Conservation (phyloP, 192 early-diverging fungal species). For the Coemansia erecta region DNA sequence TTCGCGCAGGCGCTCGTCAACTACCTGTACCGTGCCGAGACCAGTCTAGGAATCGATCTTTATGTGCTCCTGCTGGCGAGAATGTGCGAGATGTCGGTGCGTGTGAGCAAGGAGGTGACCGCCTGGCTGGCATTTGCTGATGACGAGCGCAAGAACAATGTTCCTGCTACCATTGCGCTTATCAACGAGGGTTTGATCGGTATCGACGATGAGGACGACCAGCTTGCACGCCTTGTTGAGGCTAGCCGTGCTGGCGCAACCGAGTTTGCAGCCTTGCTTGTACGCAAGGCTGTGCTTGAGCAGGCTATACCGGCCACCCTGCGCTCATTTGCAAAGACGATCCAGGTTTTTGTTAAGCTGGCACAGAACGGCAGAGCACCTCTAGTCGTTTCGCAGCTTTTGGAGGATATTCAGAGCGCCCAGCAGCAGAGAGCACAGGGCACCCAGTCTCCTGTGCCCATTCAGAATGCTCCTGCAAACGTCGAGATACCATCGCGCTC, state of each 20-base stretch:
- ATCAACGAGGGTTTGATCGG: constrained; percentile 77
- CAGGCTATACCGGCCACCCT: constrained; percentile 44
- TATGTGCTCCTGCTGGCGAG: constrained; percentile 81
- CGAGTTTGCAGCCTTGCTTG: constrained; percentile 75
- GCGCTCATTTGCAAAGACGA: constrained; percentile 65
- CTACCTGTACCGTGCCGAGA: constrained; percentile 77
- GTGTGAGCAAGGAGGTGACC: constrained; percentile 79
- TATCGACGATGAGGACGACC: constrained; percentile 80
- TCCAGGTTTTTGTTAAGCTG: constrained; percentile 72
- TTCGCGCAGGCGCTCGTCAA: constrained; percentile 89
- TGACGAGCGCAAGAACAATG: constrained; percentile 93
- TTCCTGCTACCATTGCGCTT: constrained; percentile 77
- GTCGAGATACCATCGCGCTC: neutral
- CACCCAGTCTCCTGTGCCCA: neutral
- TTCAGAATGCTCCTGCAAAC: neutral
- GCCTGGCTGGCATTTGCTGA: constrained; percentile 92
- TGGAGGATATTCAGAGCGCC: constrained; percentile 31
- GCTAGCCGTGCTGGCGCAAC: constrained; percentile 65
- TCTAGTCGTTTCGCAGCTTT: constrained; percentile 29
- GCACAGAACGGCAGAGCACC: constrained; percentile 62
- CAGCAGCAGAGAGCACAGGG: constrained; percentile 25
- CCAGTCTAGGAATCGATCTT: constrained; percentile 70
- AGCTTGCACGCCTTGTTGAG: constrained; percentile 84
- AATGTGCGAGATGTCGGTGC: constrained; percentile 80
- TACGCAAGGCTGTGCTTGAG: constrained; percentile 66